Percentiles rank a stretch among this genome's conserved stretches.
Conservation (phyloP, 805 yeast genomes). For the Candida sonorensis region DNA sequence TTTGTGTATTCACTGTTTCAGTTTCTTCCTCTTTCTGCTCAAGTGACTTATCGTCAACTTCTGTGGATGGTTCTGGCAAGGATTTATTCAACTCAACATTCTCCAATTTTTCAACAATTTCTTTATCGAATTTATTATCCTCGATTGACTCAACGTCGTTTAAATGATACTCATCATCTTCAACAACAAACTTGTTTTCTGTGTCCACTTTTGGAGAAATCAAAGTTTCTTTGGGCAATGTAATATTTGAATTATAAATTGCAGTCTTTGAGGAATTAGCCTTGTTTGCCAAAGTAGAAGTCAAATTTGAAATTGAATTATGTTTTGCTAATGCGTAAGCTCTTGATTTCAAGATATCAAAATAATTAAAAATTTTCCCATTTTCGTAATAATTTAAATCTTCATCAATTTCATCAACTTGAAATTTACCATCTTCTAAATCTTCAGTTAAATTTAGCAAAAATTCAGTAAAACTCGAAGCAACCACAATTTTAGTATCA, state of each 20-base stretch:
- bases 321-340: no score
- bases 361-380: conserved; percentile 47
- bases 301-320: no score
- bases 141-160: no score
- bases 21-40: no score
- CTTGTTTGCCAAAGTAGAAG: no score
- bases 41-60: no score
- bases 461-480: conserved; percentile 87
- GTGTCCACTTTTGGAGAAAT: conserved; percentile 29
- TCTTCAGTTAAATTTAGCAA: conserved; percentile 78
- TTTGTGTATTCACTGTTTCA: no score
- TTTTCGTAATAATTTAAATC: conserved; percentile 37
- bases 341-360: conserved; percentile 63
- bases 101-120: no score
- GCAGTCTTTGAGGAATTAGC: conserved; percentile 5
- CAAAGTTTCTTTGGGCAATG: conserved; percentile 28
- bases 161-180: not conserved
- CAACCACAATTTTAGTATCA: conserved; percentile 82
- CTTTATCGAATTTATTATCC: no score
- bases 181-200: no score
- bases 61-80: no score
- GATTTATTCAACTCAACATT: no score
- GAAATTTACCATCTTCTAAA: conserved; percentile 77
- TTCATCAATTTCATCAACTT: conserved; percentile 55
- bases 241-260: conserved; percentile 9